Conservation (phyloP, 352 stramenopile species). For the Pythium brassicae region DNA sequence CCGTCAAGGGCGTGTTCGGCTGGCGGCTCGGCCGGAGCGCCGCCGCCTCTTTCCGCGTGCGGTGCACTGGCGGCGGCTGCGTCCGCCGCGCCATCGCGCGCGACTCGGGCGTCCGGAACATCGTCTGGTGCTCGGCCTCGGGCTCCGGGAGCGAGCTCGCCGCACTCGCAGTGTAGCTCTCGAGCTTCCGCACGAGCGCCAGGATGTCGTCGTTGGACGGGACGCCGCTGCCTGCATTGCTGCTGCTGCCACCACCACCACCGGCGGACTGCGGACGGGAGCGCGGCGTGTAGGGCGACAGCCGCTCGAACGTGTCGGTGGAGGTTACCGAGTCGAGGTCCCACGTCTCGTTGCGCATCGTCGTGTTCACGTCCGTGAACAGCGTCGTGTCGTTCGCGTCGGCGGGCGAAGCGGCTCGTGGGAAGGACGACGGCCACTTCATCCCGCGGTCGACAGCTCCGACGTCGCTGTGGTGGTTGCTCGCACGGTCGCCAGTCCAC, state of each 20-base stretch:
- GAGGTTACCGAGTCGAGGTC: conserved; percentile 32
- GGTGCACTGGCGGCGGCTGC: conserved; percentile 5
- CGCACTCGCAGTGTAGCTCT: conserved; percentile 2
- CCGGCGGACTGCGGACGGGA: conserved; percentile 1
- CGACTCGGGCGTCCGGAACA: conserved; percentile 8
- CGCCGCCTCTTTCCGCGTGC: background rate
- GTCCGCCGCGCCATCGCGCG: conserved; percentile 1
- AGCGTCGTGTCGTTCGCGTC: conserved; percentile 16
- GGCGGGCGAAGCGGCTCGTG: conserved; percentile 2
- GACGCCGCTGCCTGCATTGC: background rate
- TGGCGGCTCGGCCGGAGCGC: background rate
- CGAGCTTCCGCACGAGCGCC: conserved; percentile 16
- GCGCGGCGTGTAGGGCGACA: conserved; percentile 5
- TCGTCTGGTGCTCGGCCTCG: conserved; percentile 7
- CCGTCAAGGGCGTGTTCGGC: conserved; percentile 5
- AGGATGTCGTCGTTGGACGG: conserved; percentile 16
- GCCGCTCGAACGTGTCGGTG: conserved; percentile 24
- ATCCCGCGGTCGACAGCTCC: conserved; percentile 15
- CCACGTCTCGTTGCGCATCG: conserved; percentile 29
- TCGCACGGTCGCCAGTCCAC: conserved; percentile 10
- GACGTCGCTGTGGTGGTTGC: conserved; percentile 4
- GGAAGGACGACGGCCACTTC: conserved; percentile 20
- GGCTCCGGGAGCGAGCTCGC: background rate
- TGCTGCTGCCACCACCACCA: no score
- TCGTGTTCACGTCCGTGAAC: conserved; percentile 35